A percentile compares a stretch with the other conserved stretches of the same genome.
Evolutionary conservation across 73 alveolate species (phyloP).

Genomic region (Strombidium stylifer): DNA sequence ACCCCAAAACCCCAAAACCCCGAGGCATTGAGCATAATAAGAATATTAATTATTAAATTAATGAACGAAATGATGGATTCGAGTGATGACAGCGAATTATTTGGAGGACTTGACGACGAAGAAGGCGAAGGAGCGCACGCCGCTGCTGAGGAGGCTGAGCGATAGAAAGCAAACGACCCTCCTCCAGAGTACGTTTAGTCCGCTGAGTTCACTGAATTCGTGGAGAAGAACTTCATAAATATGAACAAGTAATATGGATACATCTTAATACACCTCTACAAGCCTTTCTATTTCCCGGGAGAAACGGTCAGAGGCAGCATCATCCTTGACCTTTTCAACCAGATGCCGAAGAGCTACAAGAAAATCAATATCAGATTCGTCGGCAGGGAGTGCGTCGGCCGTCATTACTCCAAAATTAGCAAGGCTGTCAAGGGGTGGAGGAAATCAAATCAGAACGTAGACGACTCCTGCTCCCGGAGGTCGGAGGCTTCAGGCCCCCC

Average conservation of each 20-base stretch:
- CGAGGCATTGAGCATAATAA: no score
- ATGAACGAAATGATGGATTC: slow-evolving; percentile 39
- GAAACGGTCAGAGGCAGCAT: slow-evolving; percentile 35
- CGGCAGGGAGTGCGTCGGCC: slow-evolving; percentile 28
- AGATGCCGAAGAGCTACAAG: neutral
- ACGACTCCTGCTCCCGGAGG: no score
- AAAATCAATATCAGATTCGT: slow-evolving; percentile 2
- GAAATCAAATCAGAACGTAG: no score
- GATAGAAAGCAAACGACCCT: neutral
- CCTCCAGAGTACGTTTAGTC: neutral
- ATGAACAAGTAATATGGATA: slow-evolving; percentile 2
- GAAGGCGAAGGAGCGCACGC: neutral
- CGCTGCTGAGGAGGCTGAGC: no score
- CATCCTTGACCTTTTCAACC: slow-evolving; percentile 17
- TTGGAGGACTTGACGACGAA: neutral
- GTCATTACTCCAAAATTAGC: neutral
- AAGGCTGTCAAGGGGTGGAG: no score
- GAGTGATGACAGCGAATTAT: slow-evolving; percentile 14
- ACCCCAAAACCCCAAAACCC: no score
- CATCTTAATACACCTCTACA: neutral
- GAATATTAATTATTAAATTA: no score
- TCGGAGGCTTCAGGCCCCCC: no score
- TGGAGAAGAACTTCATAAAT: neutral
- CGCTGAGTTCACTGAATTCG: neutral
- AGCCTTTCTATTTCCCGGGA: slow-evolving; percentile 23